Base-by-base conservation (phyloP, 345 rosid genomes). In the Brassica incana region DNA sequence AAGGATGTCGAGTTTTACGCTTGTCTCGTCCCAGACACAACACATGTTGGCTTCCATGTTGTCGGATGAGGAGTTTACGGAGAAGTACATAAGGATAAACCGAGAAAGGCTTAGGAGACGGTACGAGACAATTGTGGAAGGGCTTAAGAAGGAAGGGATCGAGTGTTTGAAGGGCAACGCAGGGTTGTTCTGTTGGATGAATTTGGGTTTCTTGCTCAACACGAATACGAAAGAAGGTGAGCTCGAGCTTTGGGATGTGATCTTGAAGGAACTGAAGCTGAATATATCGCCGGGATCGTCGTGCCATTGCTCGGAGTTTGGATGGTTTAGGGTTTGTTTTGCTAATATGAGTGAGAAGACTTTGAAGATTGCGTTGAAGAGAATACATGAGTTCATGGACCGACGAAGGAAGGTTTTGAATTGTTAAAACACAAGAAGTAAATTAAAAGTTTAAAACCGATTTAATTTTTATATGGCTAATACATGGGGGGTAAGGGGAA, bases 291-390 rank as follows among this genome's bases (percentile, higher is more conserved):
- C 98, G 0, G 98, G 98, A 0, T 88, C 93, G 29, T 94, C 98
- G 0, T 94, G 98, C 76, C 98, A 90, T 80, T 94, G 98, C 83
- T 84, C 91, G 33, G 98, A 94, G 72, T 90, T 90, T 10, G 98
- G 98, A 3, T 94, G 99, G 99, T 95, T 95, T 81, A 85, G 99
- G 86, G 99, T 92, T 43, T 95, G 99, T 75, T 95, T 95, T 67
- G 99, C 99, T 1, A 95, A 95, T 74, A 90, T 92, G 97, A 89
- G 88, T 63, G 97, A 92, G 84, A 78, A 84, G 56, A 92, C 97
- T 36, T 88, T 95, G 5, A 85, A 87, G 58, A 75, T 91, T 40
- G 95, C 99, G 18, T 83, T 94, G 67, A 79, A 81, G 73, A 92
- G 98, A 81, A 87, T 92, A 75, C 90, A 85, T 15, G 75, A 84